Evolutionary conservation across 352 stramenopile genomes (phyloP).

Genomic region (Chrysophaeum taylorii): DNA sequence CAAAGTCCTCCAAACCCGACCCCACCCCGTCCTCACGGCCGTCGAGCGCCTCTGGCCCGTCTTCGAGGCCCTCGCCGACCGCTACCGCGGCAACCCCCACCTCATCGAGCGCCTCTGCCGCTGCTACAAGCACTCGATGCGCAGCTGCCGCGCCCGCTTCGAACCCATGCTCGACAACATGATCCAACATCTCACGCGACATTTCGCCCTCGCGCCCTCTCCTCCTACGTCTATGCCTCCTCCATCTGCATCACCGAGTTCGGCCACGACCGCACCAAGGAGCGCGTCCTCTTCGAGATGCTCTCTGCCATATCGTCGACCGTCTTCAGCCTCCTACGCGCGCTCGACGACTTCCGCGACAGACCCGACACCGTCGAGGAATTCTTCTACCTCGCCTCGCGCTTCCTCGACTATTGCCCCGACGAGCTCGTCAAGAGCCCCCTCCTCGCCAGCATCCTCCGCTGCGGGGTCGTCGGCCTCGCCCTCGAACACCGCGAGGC

Average conservation of each 20-base stretch:
- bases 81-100: constrained; percentile 22
- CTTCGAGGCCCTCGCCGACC: constrained; percentile 37
- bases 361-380: constrained; percentile 87
- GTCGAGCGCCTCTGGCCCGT: constrained; percentile 49
- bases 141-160: constrained; percentile 42
- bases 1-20: constrained; percentile 21
- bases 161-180: constrained; percentile 43
- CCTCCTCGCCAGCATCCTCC: constrained; percentile 63
- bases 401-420: constrained; percentile 67
- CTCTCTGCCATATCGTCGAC: constrained; percentile 48
- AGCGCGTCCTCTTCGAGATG: constrained; percentile 67
- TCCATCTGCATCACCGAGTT: constrained; percentile 54
- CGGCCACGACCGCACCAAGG: constrained; percentile 28
- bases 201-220: no score
- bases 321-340: constrained; percentile 50
- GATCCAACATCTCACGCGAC: constrained; percentile 41
- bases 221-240: constrained; percentile 48
- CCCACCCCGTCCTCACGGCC: constrained; percentile 37
- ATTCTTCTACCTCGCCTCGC: constrained; percentile 85
- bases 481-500: constrained; percentile 80
- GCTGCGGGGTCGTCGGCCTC: constrained; percentile 68
- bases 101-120: constrained; percentile 54
- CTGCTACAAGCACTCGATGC: constrained; percentile 54
- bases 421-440: constrained; percentile 43
- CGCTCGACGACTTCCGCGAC: constrained; percentile 41